phyloP scores from a whole-genome alignment of 2,329 filamentous ascomycete genomes.

The Clonostachys rosea region DNA sequence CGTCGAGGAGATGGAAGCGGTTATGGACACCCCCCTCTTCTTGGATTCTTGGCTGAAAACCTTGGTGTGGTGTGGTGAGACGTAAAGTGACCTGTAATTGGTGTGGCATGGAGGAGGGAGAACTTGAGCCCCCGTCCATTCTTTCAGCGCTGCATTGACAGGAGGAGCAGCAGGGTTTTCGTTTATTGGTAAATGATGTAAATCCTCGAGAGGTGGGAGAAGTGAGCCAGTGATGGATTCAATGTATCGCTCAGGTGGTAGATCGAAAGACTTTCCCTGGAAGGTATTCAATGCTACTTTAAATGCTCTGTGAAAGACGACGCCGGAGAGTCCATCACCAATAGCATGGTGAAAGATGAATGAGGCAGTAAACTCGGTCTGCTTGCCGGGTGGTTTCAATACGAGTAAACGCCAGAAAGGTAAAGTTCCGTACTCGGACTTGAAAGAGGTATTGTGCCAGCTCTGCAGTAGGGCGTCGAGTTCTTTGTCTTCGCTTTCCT shows the following conservation, averaged over 20 bases:
- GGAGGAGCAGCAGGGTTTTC: constrained; percentile 23
- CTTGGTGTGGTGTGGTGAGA: constrained; percentile 2
- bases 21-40: constrained; percentile 2
- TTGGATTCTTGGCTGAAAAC: constrained; percentile 7
- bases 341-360: constrained; percentile 44
- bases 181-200: constrained; percentile 27
- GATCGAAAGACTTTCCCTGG: constrained; percentile 4
- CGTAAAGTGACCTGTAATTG: constrained; percentile 5
- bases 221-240: constrained; percentile 14
- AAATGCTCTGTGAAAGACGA: constrained; percentile 37
- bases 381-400: constrained; percentile 15
- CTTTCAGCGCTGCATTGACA: constrained; percentile 18
- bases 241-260: not conserved
- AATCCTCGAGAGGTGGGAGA: constrained; percentile 29
- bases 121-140: constrained; percentile 30
- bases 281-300: constrained; percentile 21
- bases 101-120: constrained; percentile 9
- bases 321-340: constrained; percentile 36
- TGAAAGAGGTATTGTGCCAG: constrained; percentile 29
- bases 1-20: constrained; percentile 6
- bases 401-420: constrained; percentile 39
- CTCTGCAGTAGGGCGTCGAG: constrained; percentile 29
- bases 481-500: constrained; percentile 24
- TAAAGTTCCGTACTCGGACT: constrained; percentile 21
- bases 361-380: constrained; percentile 27